phyloP scores from a whole-genome alignment of 345 rosid genomes.

The Hypericum androsaemum region DNA sequence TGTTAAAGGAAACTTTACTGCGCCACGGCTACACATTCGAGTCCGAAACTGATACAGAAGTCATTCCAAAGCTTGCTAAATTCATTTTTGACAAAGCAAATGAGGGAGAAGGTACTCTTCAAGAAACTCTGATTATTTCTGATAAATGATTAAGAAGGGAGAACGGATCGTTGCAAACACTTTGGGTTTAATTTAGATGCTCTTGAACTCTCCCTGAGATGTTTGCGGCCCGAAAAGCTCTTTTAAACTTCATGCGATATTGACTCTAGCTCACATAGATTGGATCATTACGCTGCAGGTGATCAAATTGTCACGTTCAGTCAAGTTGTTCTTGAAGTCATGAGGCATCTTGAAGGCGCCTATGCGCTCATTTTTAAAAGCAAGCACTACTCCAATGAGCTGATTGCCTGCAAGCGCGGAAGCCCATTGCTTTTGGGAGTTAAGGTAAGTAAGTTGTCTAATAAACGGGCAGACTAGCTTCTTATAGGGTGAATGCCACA shows the following conservation, averaged over 20 bases:
- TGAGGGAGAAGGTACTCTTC: conserved; percentile 57
- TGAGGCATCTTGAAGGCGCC: conserved; percentile 97
- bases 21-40: conserved; percentile 85
- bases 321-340: conserved; percentile 90
- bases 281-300: conserved; percentile 36
- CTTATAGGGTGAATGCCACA: too few species aligned
- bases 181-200: too few species aligned
- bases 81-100: conserved; percentile 80
- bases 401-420: conserved; percentile 93
- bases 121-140: not conserved
- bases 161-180: too few species aligned
- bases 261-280: not conserved
- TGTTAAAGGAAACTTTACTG: conserved; percentile 56
- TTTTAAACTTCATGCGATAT: not conserved
- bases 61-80: conserved; percentile 90
- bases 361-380: conserved; percentile 96
- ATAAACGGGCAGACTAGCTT: conserved; percentile 3
- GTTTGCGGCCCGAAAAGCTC: not conserved
- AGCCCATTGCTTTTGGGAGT: conserved; percentile 91
- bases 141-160: too few species aligned
- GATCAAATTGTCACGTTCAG: conserved; percentile 59
- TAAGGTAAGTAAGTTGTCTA: conserved; percentile 66
- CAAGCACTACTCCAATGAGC: conserved; percentile 82
- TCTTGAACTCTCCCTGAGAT: not conserved
- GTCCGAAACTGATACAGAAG: conserved; percentile 94